These are phyloP conservation scores for Metroxylon sagu DNA, from an alignment of 176 grass and related monocot genomes.

Conservation along the genomic window DNA sequence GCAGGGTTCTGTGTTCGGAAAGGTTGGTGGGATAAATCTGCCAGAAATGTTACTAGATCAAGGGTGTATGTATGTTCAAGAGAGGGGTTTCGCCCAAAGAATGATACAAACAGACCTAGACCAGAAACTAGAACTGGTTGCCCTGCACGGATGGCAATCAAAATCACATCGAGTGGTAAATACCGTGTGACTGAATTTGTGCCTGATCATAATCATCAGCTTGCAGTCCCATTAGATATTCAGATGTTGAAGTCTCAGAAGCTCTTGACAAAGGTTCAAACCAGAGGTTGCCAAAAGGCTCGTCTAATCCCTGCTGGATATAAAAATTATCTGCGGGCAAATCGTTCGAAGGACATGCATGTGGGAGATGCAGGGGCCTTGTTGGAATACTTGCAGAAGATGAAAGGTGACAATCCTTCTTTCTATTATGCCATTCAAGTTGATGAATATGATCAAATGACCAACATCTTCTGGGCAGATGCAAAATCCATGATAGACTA, in stretches of 20 bases:
- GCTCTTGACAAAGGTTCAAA: slow-evolving; percentile 32
- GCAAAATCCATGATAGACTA: slow-evolving; percentile 74
- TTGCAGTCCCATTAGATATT: slow-evolving; percentile 89
- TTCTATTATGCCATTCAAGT: slow-evolving; percentile 90
- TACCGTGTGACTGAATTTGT: slow-evolving; percentile 68
- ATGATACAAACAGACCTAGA: slow-evolving; percentile 51
- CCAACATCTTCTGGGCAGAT: slow-evolving; percentile 85
- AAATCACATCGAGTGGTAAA: slow-evolving; percentile 50
- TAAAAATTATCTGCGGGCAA: slow-evolving; percentile 73
- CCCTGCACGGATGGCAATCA: slow-evolving; percentile 63
- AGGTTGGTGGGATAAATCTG: slow-evolving; percentile 76
- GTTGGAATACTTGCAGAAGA: slow-evolving; percentile 71
- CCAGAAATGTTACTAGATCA: slow-evolving; percentile 57
- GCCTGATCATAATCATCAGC: slow-evolving; percentile 80
- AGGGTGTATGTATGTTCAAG: slow-evolving; percentile 83
- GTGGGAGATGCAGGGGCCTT: slow-evolving; percentile 49
- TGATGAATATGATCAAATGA: slow-evolving; percentile 73
- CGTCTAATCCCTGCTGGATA: slow-evolving; percentile 58
- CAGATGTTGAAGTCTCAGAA: slow-evolving; percentile 67
- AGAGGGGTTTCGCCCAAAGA: slow-evolving; percentile 71
- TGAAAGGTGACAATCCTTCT: slow-evolving; percentile 71
- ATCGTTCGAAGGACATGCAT: slow-evolving; percentile 36
- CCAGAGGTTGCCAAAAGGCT: slow-evolving; percentile 39
- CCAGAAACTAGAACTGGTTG: slow-evolving; percentile 75
- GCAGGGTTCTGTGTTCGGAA: slow-evolving; percentile 78